Conservation (phyloP, 2,329 filamentous ascomycete species). For the Scedosporium boydii region DNA sequence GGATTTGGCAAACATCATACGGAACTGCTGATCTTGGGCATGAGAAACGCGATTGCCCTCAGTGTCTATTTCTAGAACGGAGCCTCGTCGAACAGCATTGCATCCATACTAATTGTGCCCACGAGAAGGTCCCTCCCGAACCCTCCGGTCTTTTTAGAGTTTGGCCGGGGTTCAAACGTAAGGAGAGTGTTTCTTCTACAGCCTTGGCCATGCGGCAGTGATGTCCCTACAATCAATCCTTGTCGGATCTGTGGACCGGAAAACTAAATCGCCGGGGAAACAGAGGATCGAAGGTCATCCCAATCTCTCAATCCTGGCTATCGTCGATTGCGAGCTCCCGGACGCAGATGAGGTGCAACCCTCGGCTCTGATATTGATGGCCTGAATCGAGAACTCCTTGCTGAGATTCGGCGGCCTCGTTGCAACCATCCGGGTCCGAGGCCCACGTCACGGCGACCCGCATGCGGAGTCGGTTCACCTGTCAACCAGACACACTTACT, state of each 20-base stretch:
- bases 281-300: background rate
- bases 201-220: background rate
- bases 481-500: no score
- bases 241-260: background rate
- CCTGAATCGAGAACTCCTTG: no score
- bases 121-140: background rate
- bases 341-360: background rate
- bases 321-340: background rate
- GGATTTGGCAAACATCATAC: background rate
- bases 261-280: background rate
- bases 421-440: no score
- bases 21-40: background rate
- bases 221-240: background rate
- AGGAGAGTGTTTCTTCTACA: background rate
- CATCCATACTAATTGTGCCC: background rate
- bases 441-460: no score
- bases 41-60: background rate
- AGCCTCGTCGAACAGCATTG: background rate
- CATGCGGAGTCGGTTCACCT: no score
- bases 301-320: background rate
- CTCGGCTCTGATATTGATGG: background rate
- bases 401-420: no score
- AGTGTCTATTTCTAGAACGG: constrained; percentile 1
- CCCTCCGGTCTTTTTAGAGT: background rate
- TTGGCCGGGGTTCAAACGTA: background rate